Conservation (phyloP, 371 early-diverging fungal genomes). For the Enterospora canceri region DNA sequence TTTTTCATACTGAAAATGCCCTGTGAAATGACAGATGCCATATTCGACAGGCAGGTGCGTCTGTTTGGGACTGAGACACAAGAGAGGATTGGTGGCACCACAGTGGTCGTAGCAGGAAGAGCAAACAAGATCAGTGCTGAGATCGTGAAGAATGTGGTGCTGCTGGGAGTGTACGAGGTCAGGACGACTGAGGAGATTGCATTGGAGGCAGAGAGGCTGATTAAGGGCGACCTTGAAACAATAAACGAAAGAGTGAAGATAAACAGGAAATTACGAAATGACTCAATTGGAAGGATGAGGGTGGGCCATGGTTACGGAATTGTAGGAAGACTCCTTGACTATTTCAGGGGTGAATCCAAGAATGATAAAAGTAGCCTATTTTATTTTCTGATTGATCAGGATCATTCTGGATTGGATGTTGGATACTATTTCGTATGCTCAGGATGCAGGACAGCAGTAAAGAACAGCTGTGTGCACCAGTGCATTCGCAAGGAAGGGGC, state of each 20-base stretch:
- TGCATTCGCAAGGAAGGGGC: not conserved
- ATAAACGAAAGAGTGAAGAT: slow-evolving; percentile 7
- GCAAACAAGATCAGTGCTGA: slow-evolving; percentile 5
- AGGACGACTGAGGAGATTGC: not conserved
- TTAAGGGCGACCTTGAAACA: not conserved
- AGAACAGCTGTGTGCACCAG: slow-evolving; percentile 2
- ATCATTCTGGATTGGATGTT: not conserved
- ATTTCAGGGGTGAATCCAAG: no score
- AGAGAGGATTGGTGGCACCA: not conserved
- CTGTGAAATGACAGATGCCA: not conserved
- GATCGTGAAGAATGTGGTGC: slow-evolving; percentile 21
- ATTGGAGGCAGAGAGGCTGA: not conserved
- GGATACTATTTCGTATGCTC: slow-evolving; percentile 18
- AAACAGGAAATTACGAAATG: no score
- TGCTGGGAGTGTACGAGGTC: slow-evolving; percentile 9
- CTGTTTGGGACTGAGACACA: slow-evolving; percentile 20
- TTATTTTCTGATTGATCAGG: slow-evolving; percentile 14
- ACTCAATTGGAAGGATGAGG: not conserved
- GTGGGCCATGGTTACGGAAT: no score
- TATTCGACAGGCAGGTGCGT: not conserved
- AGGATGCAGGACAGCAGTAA: slow-evolving; percentile 1
- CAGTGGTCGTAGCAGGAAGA: not conserved
- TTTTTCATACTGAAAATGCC: not conserved
- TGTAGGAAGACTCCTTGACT: no score
- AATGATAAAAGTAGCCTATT: not conserved